These are phyloP conservation scores for Bathelium albidoporum DNA, from an alignment of 495 filamentous ascomycete species.

Conservation along the genomic window DNA sequence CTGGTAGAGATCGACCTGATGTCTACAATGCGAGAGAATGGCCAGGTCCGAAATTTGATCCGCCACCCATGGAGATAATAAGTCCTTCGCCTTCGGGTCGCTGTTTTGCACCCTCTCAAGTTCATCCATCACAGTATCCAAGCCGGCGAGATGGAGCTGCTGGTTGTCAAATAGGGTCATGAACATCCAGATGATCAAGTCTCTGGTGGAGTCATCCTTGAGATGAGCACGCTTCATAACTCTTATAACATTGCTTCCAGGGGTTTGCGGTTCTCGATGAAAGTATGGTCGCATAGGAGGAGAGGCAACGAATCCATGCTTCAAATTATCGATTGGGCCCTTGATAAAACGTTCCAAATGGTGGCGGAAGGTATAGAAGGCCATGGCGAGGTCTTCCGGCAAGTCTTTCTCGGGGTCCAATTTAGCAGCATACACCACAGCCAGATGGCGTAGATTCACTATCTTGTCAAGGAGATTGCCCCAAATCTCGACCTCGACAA, in stretches of 20 bases:
- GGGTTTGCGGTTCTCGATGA: slow-evolving; percentile 16
- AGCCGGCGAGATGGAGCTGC: slow-evolving; percentile 23
- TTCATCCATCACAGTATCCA: slow-evolving; percentile 36
- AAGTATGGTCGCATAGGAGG: slow-evolving; percentile 32
- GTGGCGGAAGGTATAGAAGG: slow-evolving; percentile 30
- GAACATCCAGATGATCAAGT: slow-evolving; percentile 31
- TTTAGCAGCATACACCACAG: slow-evolving; percentile 22
- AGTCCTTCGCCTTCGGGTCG: slow-evolving; percentile 25
- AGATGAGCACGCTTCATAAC: slow-evolving; percentile 4
- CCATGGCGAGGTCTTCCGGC: slow-evolving; percentile 28
- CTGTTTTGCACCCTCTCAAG: slow-evolving; percentile 35
- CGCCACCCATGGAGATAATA: slow-evolving; percentile 33
- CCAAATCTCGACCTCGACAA: slow-evolving; percentile 23
- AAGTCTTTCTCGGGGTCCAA: slow-evolving; percentile 27
- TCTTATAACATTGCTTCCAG: slow-evolving; percentile 11
- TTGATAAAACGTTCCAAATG: slow-evolving; percentile 24
- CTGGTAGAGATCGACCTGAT: slow-evolving; percentile 38
- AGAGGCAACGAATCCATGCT: slow-evolving; percentile 20
- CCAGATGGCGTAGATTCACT: slow-evolving; percentile 19
- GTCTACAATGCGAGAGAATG: slow-evolving; percentile 31
- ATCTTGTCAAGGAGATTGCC: slow-evolving; percentile 25
- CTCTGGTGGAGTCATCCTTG: slow-evolving; percentile 13
- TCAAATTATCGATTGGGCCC: slow-evolving; percentile 21
- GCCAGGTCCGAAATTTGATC: slow-evolving; percentile 35
- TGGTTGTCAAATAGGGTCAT: slow-evolving; percentile 21